phyloP scores from a whole-genome alignment of 2,329 filamentous ascomycete genomes.

The Lachnum nothofagi region DNA sequence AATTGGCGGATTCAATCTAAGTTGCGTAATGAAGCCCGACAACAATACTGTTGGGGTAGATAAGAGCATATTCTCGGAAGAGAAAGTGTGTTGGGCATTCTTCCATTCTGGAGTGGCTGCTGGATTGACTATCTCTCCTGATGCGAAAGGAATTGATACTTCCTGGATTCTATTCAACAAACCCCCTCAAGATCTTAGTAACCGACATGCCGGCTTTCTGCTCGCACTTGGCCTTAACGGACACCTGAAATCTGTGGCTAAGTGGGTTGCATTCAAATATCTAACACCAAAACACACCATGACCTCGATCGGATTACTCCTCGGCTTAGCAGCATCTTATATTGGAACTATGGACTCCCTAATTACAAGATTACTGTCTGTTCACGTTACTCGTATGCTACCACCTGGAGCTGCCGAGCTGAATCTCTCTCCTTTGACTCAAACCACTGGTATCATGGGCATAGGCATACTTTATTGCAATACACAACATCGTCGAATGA shows the following conservation, averaged over 20 bases:
- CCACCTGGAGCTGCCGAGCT: conserved; percentile 88
- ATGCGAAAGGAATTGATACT: conserved; percentile 90
- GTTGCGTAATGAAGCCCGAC: conserved; percentile 84
- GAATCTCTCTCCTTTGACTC: conserved; percentile 85
- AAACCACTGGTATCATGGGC: conserved; percentile 95
- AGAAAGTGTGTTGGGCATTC: conserved; percentile 97
- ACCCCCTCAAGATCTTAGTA: conserved; percentile 76
- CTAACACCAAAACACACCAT: conserved; percentile 98
- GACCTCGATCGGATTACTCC: conserved; percentile 92
- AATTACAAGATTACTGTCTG: conserved; percentile 86
- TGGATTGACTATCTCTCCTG: conserved; percentile 81
- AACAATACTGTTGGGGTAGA: conserved; percentile 94
- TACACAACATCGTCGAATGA: conserved; percentile 96
- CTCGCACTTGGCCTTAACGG: conserved; percentile 89
- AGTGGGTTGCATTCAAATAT: conserved; percentile 99
- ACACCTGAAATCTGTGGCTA: conserved; percentile 87
- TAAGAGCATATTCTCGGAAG: conserved; percentile 79
- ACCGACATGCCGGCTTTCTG: conserved; percentile 92
- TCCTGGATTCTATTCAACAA: conserved; percentile 99
- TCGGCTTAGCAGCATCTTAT: conserved; percentile 89
- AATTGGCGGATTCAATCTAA: conserved; percentile 84
- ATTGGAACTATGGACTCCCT: conserved; percentile 96
- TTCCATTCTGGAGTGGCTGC: conserved; percentile 96
- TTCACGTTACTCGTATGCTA: conserved; percentile 92
- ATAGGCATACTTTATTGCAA: conserved; percentile 91